A percentile compares a stretch with the other conserved stretches of the same genome.
Evolutionary conservation across 352 stramenopile genomes (phyloP).

Genomic region (Globisporangium okanoganense): DNA sequence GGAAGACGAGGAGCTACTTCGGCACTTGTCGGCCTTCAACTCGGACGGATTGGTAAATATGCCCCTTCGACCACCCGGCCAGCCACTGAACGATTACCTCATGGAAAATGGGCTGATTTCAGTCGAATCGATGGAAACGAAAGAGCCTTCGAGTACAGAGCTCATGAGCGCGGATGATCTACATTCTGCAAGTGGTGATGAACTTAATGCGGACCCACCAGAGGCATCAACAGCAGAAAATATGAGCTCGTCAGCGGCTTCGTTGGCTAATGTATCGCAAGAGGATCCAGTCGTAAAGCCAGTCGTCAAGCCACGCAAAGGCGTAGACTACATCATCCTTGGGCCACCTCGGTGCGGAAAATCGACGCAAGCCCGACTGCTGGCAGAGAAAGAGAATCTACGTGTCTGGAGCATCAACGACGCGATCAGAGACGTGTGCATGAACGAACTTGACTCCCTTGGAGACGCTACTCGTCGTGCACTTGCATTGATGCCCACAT

Average conservation of each 20-base stretch:
- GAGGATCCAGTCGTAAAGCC: background rate
- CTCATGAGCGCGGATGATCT: background rate
- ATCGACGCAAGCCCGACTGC: slow-evolving; percentile 66
- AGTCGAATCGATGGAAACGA: background rate
- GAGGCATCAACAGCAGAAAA: background rate
- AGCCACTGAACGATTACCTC: slow-evolving; percentile 60
- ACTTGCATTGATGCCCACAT: slow-evolving; percentile 23
- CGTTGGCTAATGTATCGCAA: background rate
- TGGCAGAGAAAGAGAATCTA: slow-evolving; percentile 74
- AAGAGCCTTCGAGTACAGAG: background rate
- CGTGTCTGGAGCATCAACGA: slow-evolving; percentile 71
- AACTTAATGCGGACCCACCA: background rate
- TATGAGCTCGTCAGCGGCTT: background rate
- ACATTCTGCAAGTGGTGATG: background rate
- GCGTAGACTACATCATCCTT: slow-evolving; percentile 78
- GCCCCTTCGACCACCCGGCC: slow-evolving; percentile 61
- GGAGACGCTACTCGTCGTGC: slow-evolving; percentile 31
- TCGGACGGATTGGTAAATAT: slow-evolving; percentile 69
- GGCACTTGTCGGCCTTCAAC: slow-evolving; percentile 46
- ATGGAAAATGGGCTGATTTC: slow-evolving; percentile 34
- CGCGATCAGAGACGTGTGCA: slow-evolving; percentile 42
- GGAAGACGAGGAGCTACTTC: slow-evolving; percentile 84
- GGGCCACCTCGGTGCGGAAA: slow-evolving; percentile 77
- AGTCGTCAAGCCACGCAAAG: slow-evolving; percentile 22
- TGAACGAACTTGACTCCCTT: slow-evolving; percentile 30